Conservation (phyloP, 345 rosid species). For the Sisymbrium altissimum region DNA sequence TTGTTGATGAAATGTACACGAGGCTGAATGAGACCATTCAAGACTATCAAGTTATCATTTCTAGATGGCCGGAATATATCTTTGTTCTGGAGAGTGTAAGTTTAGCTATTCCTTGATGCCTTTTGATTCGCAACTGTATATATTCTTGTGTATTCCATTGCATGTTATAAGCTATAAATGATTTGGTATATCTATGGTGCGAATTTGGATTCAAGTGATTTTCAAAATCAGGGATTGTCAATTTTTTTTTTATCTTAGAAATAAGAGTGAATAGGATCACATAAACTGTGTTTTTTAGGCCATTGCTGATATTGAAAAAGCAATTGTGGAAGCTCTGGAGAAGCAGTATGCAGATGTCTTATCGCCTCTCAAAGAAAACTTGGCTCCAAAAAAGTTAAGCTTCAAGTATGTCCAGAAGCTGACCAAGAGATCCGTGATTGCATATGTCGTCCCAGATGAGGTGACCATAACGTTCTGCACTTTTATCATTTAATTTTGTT, state of each 20-base stretch:
- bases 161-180: neutral
- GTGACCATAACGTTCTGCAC: slow-evolving; percentile 35
- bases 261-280: neutral
- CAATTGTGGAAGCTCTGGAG: slow-evolving; percentile 88
- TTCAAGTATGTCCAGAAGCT: slow-evolving; percentile 88
- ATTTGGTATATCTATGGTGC: neutral
- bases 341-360: slow-evolving; percentile 91
- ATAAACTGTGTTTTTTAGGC: slow-evolving; percentile 49
- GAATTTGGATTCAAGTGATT: neutral
- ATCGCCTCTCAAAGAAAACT: slow-evolving; percentile 85
- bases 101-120: slow-evolving; percentile 4
- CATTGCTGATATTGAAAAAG: slow-evolving; percentile 92
- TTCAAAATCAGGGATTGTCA: neutral
- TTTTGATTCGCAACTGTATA: neutral
- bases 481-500: neutral
- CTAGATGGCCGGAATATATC: slow-evolving; percentile 96
- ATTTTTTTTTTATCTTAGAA: neutral
- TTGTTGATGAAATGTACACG: slow-evolving; percentile 91
- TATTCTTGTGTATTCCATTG: neutral
- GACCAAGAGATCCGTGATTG: slow-evolving; percentile 68
- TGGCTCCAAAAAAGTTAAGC: slow-evolving; percentile 86
- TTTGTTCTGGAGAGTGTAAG: slow-evolving; percentile 90
- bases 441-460: slow-evolving; percentile 86
- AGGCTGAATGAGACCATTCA: slow-evolving; percentile 69
- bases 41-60: slow-evolving; percentile 82